Evolutionary conservation across 1,139 yeast species (phyloP), one percentile per base, ranked within the genome.

Genomic region (Hemisphaericaspora lyxosophila): DNA sequence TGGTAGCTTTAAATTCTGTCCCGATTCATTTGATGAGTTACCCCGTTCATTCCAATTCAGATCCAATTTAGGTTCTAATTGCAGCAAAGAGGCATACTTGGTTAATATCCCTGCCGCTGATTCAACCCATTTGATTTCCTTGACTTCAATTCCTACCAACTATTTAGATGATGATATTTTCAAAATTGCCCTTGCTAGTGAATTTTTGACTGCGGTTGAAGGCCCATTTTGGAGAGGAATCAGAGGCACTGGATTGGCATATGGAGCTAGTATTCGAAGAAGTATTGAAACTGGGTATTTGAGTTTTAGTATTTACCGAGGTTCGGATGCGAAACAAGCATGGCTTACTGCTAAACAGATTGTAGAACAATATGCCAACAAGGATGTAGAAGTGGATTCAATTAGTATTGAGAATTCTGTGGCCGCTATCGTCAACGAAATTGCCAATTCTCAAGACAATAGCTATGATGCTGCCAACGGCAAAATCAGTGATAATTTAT

Each of bases 181-280:
- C 38, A 82, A 82, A 19, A 73, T 92, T 33, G 75, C 83, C 0
- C 71, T 92, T 15, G 88, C 92, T 6, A 73, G 85, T 8, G 90
- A 85, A 42, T 85, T 82, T 53, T 68, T 94, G 43, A 84, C 83
- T 49, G 85, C 90, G 20, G 88, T 88, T 17, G 99, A 94, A 60
- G 99, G 99, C 1, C 97, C 98, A 26, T 83, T 92, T 49, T 92
- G 98, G 97, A 78, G 89, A 54, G 96, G 94, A 35, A 86, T 94
- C 28, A 78, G 99, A 62, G 99, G 99, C 27, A 78, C 90, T 1
- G 99, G 99, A 2, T 70, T 88, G 38, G 97, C 97, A 0, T 94
- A 94, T 59, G 97, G 97, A 23, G 94, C 92, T 1, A 71, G 67
- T 40, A 70, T 88, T 46, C 58, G 70, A 22, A 69, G 79, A 38